Percentiles rank a stretch among this genome's conserved stretches.
Conservation (phyloP, 1,284 basidiomycete genomes). For the Puccinia polysora region DNA sequence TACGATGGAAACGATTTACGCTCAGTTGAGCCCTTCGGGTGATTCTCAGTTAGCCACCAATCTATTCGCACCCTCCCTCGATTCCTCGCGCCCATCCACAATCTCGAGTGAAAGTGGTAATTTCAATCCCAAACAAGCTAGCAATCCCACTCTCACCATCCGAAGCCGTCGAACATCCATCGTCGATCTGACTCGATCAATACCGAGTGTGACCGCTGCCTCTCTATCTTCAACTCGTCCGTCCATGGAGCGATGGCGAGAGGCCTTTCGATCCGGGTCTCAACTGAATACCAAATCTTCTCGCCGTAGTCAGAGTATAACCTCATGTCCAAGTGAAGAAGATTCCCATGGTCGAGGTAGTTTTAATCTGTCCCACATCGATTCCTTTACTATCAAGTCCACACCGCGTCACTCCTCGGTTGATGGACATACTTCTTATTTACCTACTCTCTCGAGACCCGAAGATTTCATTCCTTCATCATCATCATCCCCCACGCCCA, state of each 20-base stretch:
- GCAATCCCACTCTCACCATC: not conserved
- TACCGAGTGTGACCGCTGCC: not conserved
- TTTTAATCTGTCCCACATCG: not conserved
- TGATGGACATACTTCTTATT: not conserved
- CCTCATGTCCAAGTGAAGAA: conserved; percentile 15
- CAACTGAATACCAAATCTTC: not conserved
- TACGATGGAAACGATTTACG: conserved; percentile 76
- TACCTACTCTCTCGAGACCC: not conserved
- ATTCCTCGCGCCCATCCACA: not conserved
- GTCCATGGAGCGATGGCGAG: conserved; percentile 39
- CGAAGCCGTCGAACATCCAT: conserved; percentile 18
- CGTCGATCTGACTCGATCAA: conserved; percentile 1
- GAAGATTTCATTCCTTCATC: not conserved
- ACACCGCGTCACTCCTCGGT: not conserved
- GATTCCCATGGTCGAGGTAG: not conserved
- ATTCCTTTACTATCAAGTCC: not conserved
- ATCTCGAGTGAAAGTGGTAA: not conserved
- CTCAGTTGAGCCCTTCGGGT: conserved; percentile 46
- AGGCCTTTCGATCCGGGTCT: conserved; percentile 17
- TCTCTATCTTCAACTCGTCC: not conserved
- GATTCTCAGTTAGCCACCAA: not conserved
- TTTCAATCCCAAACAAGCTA: not conserved
- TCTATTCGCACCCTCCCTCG: not conserved
- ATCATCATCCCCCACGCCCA: not conserved
- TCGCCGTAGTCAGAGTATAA: conserved; percentile 25